Evolutionary conservation across 2,329 filamentous ascomycete species (phyloP), one percentile per base, ranked within the genome.

Genomic region (Xylaria sp.): DNA sequence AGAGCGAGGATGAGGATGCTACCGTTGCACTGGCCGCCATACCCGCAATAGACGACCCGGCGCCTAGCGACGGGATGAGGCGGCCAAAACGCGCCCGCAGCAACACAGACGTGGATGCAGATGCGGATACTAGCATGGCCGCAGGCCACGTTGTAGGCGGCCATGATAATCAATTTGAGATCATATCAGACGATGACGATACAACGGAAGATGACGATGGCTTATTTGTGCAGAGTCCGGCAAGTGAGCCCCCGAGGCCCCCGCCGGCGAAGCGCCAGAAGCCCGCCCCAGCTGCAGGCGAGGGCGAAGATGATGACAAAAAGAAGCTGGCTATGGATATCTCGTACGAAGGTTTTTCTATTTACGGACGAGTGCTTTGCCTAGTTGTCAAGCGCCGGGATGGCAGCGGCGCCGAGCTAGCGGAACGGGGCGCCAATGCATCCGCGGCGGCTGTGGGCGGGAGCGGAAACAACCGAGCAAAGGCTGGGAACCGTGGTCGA

Each of bases 331-430:
- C 87, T 23, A 88, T 97, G 83, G 90, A 92, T 70, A 96, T 95
- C 31, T 90, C 90, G 15, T 99, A 98, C 81, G 94, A 98, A 76
- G 95, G 96, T 9, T 98, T 98, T 81, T 93, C 92, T 75, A 97
- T 99, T 77, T 97, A 97, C 81, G 94, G 96, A 11, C 92, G 93
- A 74, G 93, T 97, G 56, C 84, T 99, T 31, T 98, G 94, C 80
- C 85, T 99, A 67, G 92, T 99, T 9, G 90, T 99, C 76, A 90
- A 89, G 80, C 92, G 91, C 78, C 90, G 91, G 69, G 91, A 90
- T 72, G 86, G 84, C 57, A 83, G 80, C 73, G 86, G 81, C 72
- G 78, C 79, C 56, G 80, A 65, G 79, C 77, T 62, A 71, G 77
- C 64, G 70, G 77, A 64, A 72, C 74, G 70, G 59, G 76, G 77